Evolutionary conservation across 2,329 filamentous ascomycete genomes (phyloP), one percentile per base, ranked within the genome.

Genomic region (Aspergillus alliaceus): DNA sequence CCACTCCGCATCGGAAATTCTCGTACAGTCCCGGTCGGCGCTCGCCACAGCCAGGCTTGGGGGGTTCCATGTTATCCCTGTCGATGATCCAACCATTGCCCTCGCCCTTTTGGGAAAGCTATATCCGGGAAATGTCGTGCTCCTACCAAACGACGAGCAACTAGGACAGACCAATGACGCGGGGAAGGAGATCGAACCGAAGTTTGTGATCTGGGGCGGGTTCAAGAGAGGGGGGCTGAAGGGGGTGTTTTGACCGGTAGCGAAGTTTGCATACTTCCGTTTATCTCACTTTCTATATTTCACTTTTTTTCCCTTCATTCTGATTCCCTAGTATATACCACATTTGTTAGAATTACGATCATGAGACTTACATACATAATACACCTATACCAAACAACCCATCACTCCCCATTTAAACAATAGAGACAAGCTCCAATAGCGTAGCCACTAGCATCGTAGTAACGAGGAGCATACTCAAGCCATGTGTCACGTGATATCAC

Each of bases 81-180:
- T 44, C 3, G 12, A 47, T 2, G 57, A 63, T 11, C 46, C 51
- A 5, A 24, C 63, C 8, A 29, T 66, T 9, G 56, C 59, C 2
- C 22, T 67, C 20, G 65, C 65, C 2, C 44, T 67, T 2, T 20
- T 67, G 25, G 66, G 65, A 9, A 65, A 56, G 50, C 14, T 69
- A 9, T 69, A 67, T 47, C 66, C 65, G 2, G 63, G 58, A 29
- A 69, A 69, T 37, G 59, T 66, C 1, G 52, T 68, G 1, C 22
- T 64, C 6, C 46, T 67, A 6, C 56, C 59, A 25, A 6, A 15
- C 11, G 25, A 48, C 11, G 57, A 60, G n/a, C 37, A 18, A 0
- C 15, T 64, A 6, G 46, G 34, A n/a, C 42, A 54, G 5, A 40
- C 61, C 0, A 51, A 55, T 9, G 57, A 52, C 6, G 57, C 59